These are phyloP conservation scores for Phytophthora multivora DNA, from an alignment of 352 stramenopile species.

Conservation along the genomic window DNA sequence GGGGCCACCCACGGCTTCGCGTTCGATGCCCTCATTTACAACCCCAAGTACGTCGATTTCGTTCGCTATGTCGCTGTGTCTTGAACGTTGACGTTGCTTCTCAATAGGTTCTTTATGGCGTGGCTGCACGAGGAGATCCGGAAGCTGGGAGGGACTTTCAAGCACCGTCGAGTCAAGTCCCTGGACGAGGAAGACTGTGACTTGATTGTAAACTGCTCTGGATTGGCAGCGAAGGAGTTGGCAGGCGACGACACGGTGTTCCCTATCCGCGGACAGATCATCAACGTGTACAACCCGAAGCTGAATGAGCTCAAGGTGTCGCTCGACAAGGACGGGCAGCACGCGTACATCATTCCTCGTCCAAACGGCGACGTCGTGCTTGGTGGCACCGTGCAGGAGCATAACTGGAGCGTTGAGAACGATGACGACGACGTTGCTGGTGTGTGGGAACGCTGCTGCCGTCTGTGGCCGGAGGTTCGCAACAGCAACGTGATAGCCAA, in stretches of 20 bases:
- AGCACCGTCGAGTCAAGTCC: conserved; percentile 39
- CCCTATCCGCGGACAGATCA: conserved; percentile 70
- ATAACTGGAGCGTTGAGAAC: conserved; percentile 58
- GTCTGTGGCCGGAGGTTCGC: conserved; percentile 47
- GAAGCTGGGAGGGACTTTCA: conserved; percentile 50
- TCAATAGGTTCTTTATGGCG: conserved; percentile 51
- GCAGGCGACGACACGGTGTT: conserved; percentile 48
- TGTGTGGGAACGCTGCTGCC: conserved; percentile 57
- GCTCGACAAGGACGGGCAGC: conserved; percentile 32
- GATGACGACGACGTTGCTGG: conserved; percentile 45
- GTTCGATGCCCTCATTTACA: conserved; percentile 75
- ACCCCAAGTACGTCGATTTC: conserved; percentile 24
- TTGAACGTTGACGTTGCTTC: not conserved
- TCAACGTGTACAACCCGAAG: conserved; percentile 62
- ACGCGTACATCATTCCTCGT: conserved; percentile 75
- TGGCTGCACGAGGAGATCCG: conserved; percentile 55
- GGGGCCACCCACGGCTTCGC: conserved; percentile 53
- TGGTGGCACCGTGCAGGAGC: conserved; percentile 59
- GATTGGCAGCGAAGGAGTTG: conserved; percentile 49
- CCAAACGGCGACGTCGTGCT: conserved; percentile 64
- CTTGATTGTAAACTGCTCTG: conserved; percentile 69
- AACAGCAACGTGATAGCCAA: conserved; percentile 48
- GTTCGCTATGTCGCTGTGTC: not conserved
- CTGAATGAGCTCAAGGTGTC: conserved; percentile 53
- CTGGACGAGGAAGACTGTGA: conserved; percentile 52